Percentiles rank a stretch among this genome's conserved stretches.
phyloP scores from a whole-genome alignment of 345 rosid genomes.

The Rhodamnia argentea region DNA sequence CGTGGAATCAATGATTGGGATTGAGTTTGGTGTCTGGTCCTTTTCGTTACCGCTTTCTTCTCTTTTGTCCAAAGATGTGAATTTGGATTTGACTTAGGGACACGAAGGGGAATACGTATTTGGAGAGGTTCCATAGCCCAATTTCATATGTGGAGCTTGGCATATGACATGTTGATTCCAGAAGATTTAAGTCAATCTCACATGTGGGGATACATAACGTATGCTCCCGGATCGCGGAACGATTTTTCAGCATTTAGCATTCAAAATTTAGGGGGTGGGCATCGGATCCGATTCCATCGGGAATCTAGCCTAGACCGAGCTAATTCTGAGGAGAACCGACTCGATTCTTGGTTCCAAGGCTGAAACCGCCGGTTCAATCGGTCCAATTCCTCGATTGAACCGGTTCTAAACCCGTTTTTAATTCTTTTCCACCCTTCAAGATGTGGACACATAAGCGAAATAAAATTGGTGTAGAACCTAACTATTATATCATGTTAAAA shows the following conservation, averaged over 20 bases:
- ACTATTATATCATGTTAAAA: neutral
- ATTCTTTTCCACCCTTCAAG: too few species aligned
- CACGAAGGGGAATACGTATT: neutral
- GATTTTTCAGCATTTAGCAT: neutral
- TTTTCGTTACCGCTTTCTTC: neutral
- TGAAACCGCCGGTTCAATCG: too few species aligned
- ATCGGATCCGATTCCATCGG: rapidly evolving
- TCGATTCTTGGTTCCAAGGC: too few species aligned
- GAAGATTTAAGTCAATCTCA: neutral
- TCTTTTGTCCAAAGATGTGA: neutral
- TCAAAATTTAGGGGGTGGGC: neutral
- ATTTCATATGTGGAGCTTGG: neutral
- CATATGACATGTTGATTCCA: neutral
- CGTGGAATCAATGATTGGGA: neutral
- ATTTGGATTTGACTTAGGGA: neutral
- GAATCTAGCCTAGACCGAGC: too few species aligned
- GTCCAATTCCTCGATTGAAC: rapidly evolving
- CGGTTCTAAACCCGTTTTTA: too few species aligned
- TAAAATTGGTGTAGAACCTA: rapidly evolving
- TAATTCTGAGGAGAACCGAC: too few species aligned
- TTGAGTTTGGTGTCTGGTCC: neutral
- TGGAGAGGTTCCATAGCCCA: neutral
- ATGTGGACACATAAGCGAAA: rapidly evolving
- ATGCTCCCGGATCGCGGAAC: rapidly evolving
- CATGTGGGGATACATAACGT: too few species aligned